Evolutionary conservation across 306 rosid genomes (phyloP).

Genomic region (Vigna radiata): DNA sequence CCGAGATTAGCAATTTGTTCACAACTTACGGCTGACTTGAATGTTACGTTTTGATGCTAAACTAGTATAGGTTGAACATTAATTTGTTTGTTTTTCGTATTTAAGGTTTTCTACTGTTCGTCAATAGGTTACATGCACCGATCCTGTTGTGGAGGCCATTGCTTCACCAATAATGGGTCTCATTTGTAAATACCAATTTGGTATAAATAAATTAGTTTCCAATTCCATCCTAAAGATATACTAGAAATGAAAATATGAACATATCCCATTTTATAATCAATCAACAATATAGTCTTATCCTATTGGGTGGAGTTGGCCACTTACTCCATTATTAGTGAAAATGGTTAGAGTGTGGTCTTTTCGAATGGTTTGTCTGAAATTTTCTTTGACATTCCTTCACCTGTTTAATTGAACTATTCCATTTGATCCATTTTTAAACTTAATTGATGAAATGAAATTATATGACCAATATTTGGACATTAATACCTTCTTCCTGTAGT

Average conservation of each 20-base stretch:
- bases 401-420: conserved; percentile 16
- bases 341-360: background rate
- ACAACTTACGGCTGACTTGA: background rate
- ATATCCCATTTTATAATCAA: background rate
- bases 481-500: background rate
- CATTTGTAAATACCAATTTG: background rate
- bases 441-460: background rate
- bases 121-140: background rate
- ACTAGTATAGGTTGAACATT: background rate
- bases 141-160: conserved; percentile 6
- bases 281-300: background rate
- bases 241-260: conserved; percentile 9
- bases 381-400: background rate
- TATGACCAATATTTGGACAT: background rate
- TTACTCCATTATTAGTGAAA: conserved; percentile 1
- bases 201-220: background rate
- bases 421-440: conserved; percentile 22
- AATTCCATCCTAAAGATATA: background rate
- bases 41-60: background rate
- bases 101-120: conserved; percentile 1
- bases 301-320: background rate
- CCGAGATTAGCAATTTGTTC: conserved; percentile 2
- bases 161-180: background rate
- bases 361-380: background rate
- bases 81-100: conserved; percentile 15